phyloP scores from a whole-genome alignment of 192 early-diverging fungal species.

The Entomortierella parvispora region DNA sequence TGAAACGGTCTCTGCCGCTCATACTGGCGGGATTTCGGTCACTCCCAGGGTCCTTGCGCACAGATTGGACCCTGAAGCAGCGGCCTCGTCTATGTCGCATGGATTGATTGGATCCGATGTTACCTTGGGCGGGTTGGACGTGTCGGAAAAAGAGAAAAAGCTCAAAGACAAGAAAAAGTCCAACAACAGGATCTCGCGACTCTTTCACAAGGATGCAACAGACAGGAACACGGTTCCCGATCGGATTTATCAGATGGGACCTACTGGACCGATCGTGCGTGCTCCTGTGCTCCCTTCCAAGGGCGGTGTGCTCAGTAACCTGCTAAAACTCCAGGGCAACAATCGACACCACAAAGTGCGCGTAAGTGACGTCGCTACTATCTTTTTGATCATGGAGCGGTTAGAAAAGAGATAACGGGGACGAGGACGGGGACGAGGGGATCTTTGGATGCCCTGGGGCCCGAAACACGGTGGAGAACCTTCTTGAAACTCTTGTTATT shows the following conservation, averaged over 20 bases:
- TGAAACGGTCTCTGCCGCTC: neutral
- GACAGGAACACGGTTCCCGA: neutral
- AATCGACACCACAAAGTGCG: slow-evolving; percentile 19
- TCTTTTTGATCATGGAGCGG: neutral
- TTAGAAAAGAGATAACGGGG: neutral
- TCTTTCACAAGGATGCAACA: slow-evolving; percentile 15
- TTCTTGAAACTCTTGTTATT: no score
- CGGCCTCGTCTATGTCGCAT: neutral
- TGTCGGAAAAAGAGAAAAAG: slow-evolving; percentile 6
- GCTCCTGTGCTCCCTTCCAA: slow-evolving; percentile 28
- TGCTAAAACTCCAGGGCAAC: slow-evolving; percentile 53
- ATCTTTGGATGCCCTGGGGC: no score
- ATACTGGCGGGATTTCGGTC: slow-evolving; percentile 18
- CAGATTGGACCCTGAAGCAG: slow-evolving; percentile 16
- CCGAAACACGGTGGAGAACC: no score
- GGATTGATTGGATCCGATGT: slow-evolving; percentile 8
- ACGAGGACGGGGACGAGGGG: no score
- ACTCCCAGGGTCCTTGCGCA: slow-evolving; percentile 37
- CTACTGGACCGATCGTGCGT: neutral
- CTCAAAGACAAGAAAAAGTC: slow-evolving; percentile 12
- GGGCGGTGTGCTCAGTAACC: slow-evolving; percentile 57
- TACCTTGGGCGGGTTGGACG: slow-evolving; percentile 6
- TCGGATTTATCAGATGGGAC: neutral
- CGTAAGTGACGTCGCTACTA: neutral
- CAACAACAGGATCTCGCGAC: slow-evolving; percentile 25